Evolutionary conservation across 139 green algal genomes (phyloP), one percentile per base, ranked within the genome.

Genomic region (Zygnema circumcarinatum): DNA sequence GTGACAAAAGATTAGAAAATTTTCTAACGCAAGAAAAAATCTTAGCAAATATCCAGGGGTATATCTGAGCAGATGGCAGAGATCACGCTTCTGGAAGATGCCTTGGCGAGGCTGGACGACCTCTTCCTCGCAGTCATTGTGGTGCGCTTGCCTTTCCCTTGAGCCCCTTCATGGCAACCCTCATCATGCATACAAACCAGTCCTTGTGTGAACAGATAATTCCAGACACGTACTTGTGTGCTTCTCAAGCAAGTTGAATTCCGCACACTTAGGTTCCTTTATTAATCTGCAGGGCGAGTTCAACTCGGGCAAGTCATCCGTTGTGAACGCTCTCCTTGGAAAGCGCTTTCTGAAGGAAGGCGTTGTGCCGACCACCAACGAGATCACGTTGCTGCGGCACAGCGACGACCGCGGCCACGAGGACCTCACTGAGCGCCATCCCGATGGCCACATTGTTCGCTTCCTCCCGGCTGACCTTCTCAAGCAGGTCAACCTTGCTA

Each of bases 301-400:
- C 92, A 97, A 97, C 89, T 91, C 88, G 35, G 95, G 90, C 29
- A 98, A 98, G 92, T 96, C 94, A 25, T 95, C 95, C 0, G 93
- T 99, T 21, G 96, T 98, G 89, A 98, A 98, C 67, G 96, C 96
- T 7, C 91, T 99, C 67, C 93, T 98, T 62, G 96, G 96, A 2
- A 75, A 56, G 29, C 89, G 92, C 40, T 96, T 96, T 83, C 91
- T 99, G 33, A 93, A 93, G 0, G 94, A 98, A 73, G 97, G 97
- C 67, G 96, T 98, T 68, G 92, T 99, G 87, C 97, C 97, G 41
- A 99, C 97, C 80, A 99, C 97, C 52, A 99, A 99, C 87, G 97
- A 99, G 89, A 98, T 99, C 87, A 95, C 89, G 21, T 91, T 98
- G n/a, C 91, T 99, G 47, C 95, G 94, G 83, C 96, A 94, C 68